Base-by-base conservation (phyloP, 768 basidiomycete genomes). In the Strobilomyces confusus region DNA sequence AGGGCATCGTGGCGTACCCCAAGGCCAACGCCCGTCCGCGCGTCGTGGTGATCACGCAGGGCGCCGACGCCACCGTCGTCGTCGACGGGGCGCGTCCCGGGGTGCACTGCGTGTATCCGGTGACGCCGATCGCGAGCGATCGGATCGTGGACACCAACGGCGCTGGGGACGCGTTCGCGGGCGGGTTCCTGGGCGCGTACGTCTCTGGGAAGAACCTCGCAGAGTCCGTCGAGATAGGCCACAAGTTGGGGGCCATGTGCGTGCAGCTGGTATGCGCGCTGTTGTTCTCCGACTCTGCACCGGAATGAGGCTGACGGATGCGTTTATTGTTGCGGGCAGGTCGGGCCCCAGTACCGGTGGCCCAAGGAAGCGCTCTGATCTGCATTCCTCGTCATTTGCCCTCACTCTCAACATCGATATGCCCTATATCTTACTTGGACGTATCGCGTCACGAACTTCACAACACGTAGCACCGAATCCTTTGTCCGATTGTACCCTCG, bases 81-180 rank as follows among this genome's bases (percentile, higher is more conserved):
- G 91, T 94, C 29, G 76, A 80, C 13, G 78, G 84, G 11, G 75
- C 73, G 37, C 75, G 80, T 13, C 74, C 79, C 3, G 36, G 17
- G 15, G 36, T n/a, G 25, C 76, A 80, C 30, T 82, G 84, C 72
- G 62, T 75, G 12, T 87, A 75, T 70, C 52, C 74, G 6, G 91
- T 95, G 49, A 66, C 74, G 49, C 72, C 77, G 36, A 73, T 95
- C 54, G 62, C 65, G 44, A 77, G 79, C 48, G 78, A 75, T 36
- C 63, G 85, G 69, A 94, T 97, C 60, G 87, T 97, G 54, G 97
- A 99, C 70, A 98, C 97, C 45, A 99, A 99, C 71, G 97, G 92
- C 47, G 97, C 97, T 20, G 97, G 97, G 37, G 95, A 99, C 69
- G 92, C 92, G 38, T 98, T 99, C 62, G 93, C 93, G 25, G 97